Evolutionary conservation across 768 basidiomycete species (phyloP).

Genomic region (Calocybe gangraenosa): DNA sequence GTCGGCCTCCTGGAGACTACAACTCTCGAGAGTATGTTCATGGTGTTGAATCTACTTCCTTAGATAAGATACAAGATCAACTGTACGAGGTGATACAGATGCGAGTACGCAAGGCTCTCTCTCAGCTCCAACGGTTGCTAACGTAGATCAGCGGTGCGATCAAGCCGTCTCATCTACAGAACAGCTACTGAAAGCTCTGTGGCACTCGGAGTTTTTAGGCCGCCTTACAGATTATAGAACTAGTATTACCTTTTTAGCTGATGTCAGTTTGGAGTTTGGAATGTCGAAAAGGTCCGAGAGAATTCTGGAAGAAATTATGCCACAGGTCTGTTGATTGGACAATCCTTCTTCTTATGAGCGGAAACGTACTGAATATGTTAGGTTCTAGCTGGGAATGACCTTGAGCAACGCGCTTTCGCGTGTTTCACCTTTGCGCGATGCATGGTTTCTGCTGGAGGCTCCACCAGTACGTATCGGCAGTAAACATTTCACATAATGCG

Average conservation of each 20-base stretch:
- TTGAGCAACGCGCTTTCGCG: constrained; percentile 73
- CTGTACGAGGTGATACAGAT: constrained; percentile 43
- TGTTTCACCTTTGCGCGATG: constrained; percentile 74
- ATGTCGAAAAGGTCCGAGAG: constrained; percentile 62
- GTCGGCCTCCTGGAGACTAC: constrained; percentile 52
- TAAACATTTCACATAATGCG: background rate
- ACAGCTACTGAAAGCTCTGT: constrained; percentile 64
- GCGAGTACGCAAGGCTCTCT: constrained; percentile 31
- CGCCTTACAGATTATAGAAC: constrained; percentile 65
- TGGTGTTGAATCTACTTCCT: constrained; percentile 32
- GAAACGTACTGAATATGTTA: constrained; percentile 24
- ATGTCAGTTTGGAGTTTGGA: constrained; percentile 73
- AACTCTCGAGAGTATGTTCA: constrained; percentile 56
- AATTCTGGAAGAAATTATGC: constrained; percentile 76
- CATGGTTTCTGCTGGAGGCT: constrained; percentile 55
- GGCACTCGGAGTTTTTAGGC: constrained; percentile 78
- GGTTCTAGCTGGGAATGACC: constrained; percentile 68
- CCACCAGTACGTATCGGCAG: constrained; percentile 33
- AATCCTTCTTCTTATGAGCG: background rate
- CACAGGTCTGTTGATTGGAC: constrained; percentile 49
- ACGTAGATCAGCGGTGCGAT: constrained; percentile 46
- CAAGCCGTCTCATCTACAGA: constrained; percentile 63
- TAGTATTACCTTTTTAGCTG: constrained; percentile 69
- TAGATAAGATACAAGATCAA: constrained; percentile 37
- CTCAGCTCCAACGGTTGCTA: constrained; percentile 2